Evolutionary conservation across 2,329 filamentous ascomycete genomes (phyloP), one percentile per base, ranked within the genome.

Genomic region (Drechslerella coelobrocha): DNA sequence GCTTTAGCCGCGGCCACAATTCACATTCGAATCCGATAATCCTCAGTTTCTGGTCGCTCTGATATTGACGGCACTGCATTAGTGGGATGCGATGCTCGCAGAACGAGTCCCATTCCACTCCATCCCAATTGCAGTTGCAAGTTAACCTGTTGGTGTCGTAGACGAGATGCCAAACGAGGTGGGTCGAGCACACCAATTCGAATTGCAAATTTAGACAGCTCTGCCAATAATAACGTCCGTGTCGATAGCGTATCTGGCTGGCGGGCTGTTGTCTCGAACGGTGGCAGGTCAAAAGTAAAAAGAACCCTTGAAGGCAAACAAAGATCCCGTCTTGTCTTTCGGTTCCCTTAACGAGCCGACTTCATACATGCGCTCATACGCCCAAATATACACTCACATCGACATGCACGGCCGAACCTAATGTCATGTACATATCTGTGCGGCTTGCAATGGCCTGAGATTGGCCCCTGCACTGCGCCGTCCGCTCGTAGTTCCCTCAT

Each of bases 271-370:
- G n/a, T n/a, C n/a, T n/a, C n/a, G n/a, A n/a, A n/a, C n/a, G 41
- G 19, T 19, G 14, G 5, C 10, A 17, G 41, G 14, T 6, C 9
- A 17, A n/a, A n/a, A 45, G 41, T 23, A 7, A 19, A 7, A 23
- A 19, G 41, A 23, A 19, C 41, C 19, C n/a, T 19, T 21, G 9
- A 17, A 45, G 37, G 41, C 41, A 45, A 45, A 45, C 59, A 71
- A 51, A 63, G 53, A 63, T 71, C 66, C 59, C 66, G 66, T 61
- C 66, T 71, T 51, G 24, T 27, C 27, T 51, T 29, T 62, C 59
- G 59, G 59, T 51, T 71, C 66, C 60, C 12, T 71, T 63, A 63
- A 63, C 66, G 59, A 71, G 59, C 47, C 45, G 57, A 57, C 66
- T 55, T 60, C 37, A 37, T 12, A 56, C 41, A 41, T 6, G 9